Base-by-base conservation (phyloP, 768 basidiomycete species). In the Infundibulicybe gibba region DNA sequence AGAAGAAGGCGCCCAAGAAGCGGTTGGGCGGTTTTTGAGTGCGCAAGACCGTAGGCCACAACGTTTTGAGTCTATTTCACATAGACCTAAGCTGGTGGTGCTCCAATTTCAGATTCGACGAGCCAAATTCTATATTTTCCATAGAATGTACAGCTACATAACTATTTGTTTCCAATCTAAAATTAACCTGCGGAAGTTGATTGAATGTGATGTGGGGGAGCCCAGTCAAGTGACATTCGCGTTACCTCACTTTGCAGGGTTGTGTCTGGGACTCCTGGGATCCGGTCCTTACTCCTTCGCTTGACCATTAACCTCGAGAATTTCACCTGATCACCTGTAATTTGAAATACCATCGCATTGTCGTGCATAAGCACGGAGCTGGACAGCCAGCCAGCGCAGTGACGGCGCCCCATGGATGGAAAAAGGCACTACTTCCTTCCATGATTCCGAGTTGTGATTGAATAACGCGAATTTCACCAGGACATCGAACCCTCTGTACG, bases 341-440 rank as follows among this genome's bases (percentile, higher is more conserved):
- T 51, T 57, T 50, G 51, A 49, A 49, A 40, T 40, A 48, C 32
- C 41, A 44, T 48, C 38, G 42, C 47, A 46, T 46, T 40, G 61
- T 77, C 81, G 82, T 81, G 83, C 82, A 67, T 61, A 61, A 61
- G 80, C 81, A 81, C 83, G 81, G 77, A 77, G 78, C 80, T 82
- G 84, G 83, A 80, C 78, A 76, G 67, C 69, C 71, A 75, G 72
- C 75, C 76, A 72, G 80, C 78, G 74, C 74, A 68, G 73, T 71
- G 71, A 76, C 69, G 67, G 68, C 67, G 74, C 79, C 79, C 75
- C 79, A 88, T 89, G 87, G 85, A 86, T 85, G 84, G 81, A 77
- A 79, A 77, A 72, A 78, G 77, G 85, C 77, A 61, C 31, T 50
- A 42, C 17, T 46, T 41, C 30, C 39, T 33, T 20, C 32, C 49